A percentile compares a stretch with the other conserved stretches of the same genome.
phyloP scores from a whole-genome alignment of 2,329 filamentous ascomycete genomes.

The Colletotrichum neosansevieriae region DNA sequence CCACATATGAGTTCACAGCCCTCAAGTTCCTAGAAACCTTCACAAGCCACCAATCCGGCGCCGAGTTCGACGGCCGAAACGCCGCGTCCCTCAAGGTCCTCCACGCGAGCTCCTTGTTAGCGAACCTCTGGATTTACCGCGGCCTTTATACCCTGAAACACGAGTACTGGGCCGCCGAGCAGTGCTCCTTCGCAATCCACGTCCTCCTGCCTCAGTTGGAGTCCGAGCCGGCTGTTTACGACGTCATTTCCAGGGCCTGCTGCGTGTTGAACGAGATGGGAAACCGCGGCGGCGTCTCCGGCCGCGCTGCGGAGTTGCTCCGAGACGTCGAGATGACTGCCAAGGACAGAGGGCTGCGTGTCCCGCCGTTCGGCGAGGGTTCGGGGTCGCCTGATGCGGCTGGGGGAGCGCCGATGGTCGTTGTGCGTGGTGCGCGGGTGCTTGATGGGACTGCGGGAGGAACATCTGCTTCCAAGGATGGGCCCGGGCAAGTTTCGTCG shows the following conservation, averaged over 20 bases:
- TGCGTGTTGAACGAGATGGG: constrained; percentile 24
- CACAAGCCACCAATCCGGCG: background rate
- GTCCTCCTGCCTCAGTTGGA: background rate
- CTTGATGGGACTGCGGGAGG: background rate
- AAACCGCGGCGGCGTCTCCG: background rate
- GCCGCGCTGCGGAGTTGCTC: constrained; percentile 9
- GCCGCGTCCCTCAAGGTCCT: constrained; percentile 58
- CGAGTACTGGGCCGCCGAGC: constrained; percentile 42
- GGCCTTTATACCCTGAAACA: constrained; percentile 42
- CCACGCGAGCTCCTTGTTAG: constrained; percentile 41
- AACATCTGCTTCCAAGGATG: no score
- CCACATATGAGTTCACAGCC: constrained; percentile 22
- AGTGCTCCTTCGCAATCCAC: constrained; percentile 10
- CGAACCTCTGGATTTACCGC: constrained; percentile 44
- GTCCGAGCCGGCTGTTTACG: background rate
- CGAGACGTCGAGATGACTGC: background rate
- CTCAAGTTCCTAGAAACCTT: constrained; percentile 24
- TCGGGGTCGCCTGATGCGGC: background rate
- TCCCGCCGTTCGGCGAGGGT: constrained; percentile 7
- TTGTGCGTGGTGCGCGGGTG: background rate
- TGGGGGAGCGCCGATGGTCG: background rate
- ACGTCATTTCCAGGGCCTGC: constrained; percentile 14
- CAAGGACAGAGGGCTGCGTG: background rate
- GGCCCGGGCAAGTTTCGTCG: no score
- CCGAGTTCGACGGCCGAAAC: constrained; percentile 51